Evolutionary conservation across 2,329 filamentous ascomycete genomes (phyloP), one percentile per base, ranked within the genome.

Genomic region (Nigrospora sphaerica): DNA sequence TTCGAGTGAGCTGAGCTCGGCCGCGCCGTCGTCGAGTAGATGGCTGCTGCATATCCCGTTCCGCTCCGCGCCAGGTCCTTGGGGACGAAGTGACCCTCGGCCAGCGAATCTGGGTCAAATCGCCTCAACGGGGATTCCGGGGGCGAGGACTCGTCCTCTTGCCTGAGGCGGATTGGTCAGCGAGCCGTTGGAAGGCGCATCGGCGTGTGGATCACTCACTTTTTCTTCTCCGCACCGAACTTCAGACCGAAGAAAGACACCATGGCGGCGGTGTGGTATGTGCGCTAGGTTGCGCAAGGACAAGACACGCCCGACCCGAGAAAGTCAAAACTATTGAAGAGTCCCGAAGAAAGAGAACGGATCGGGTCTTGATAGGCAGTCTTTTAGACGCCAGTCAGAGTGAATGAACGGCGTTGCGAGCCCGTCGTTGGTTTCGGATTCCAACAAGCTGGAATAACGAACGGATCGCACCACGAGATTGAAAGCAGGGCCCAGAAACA

Each of bases 241-340:
- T 73, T 78, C 57, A 81, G 63, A 42, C 77, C 76, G 52, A 80
- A 79, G 52, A 81, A 77, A 3, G 78, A 79, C 18, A 80, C 77
- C 78, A 81, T 80, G 40, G 14, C 62, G 42, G 19, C 45, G 34
- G 34, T 36, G 34, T 36, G 34, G 34, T 36, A 17, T 36, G 34
- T 17, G 34, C 13, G 34, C 13, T 37, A 23, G 13, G 12, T 34
- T 41, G 23, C 31, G 12, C 34, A 18, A 34, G 19, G 32, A 43
- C 16, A 19, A 14, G 23, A 36, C 28, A 34, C 32, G 41, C 42
- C 33, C 17, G 38, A 31, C 17, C 45, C 7, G 23, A 9, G 23
- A 28, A 28, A 28, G 23, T 6, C 23, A 28, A 10, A 28, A 10
- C 23, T 28, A 28, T 28, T 28, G 23, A 6, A 28, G 7, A 28